These are phyloP conservation scores for Amaranthus hypochondriacus DNA, from an alignment of 148 eudicot species.

Conservation along the genomic window DNA sequence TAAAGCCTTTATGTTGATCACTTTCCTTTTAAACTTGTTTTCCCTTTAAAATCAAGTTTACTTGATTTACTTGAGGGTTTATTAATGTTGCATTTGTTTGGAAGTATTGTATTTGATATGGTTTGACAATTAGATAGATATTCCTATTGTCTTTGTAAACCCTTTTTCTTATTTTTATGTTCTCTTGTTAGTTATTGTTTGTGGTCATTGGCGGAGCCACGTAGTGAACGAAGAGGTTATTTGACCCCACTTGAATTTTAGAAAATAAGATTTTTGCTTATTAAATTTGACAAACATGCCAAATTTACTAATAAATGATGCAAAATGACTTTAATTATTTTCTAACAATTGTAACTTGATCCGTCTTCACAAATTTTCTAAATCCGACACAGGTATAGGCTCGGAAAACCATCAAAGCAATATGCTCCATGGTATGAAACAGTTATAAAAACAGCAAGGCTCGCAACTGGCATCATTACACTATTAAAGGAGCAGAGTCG, in stretches of 20 bases:
- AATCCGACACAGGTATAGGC: constrained; percentile 62
- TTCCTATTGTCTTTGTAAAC: neutral
- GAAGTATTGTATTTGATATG: neutral
- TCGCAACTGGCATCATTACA: constrained; percentile 71
- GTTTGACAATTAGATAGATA: neutral
- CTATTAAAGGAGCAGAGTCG: constrained; percentile 83
- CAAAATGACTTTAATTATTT: no score
- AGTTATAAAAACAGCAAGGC: constrained; percentile 80
- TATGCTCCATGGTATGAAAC: constrained; percentile 94
- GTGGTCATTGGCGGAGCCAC: neutral
- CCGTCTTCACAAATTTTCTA: no score
- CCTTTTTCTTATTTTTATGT: neutral
- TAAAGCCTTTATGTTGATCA: neutral
- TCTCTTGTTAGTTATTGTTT: neutral
- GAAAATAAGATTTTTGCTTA: no score
- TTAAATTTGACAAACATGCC: no score
- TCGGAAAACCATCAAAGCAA: constrained; percentile 92
- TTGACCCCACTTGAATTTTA: no score
- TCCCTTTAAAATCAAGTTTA: neutral
- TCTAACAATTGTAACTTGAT: no score
- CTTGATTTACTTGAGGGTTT: neutral
- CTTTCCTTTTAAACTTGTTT: neutral
- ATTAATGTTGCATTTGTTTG: neutral
- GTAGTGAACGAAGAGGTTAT: no score
- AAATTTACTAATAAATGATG: no score